Base-by-base conservation (phyloP, 176 grass and related monocot species). In the Elymus sibiricus region DNA sequence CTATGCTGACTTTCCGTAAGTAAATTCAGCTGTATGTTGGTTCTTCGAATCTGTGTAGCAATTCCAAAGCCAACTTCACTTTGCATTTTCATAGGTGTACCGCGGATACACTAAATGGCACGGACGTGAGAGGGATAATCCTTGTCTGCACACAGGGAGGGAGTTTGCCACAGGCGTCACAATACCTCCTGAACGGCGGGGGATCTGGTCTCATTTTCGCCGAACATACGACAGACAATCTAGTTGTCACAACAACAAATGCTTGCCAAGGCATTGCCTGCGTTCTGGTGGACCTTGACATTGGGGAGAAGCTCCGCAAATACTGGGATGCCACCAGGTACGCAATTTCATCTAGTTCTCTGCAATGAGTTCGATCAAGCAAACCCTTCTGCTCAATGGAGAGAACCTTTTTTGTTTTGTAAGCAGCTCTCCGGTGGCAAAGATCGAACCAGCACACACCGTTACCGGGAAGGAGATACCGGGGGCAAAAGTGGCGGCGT, bases 231-330 rank as follows among this genome's bases (percentile, higher is more conserved):
- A 76, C 1, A 3, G 61, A 85, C 9, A n/a, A n/a, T n/a, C n/a
- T n/a, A n/a, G n/a, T n/a, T n/a, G n/a, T n/a, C n/a, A n/a, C n/a
- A n/a, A n/a, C n/a, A n/a, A n/a, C n/a, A n/a, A n/a, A n/a, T n/a
- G n/a, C n/a, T n/a, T n/a, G n/a, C n/a, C n/a, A n/a, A n/a, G n/a
- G n/a, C n/a, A n/a, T n/a, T n/a, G 11, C 78, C 0, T 90, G 88
- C n/a, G 78, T 86, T 70, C 71, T 90, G 4, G 88, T 90, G 71
- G 88, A 86, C 71, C 0, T 53, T 9, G 40, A 77, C 11, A 63
- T 40, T 1, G 83, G 2, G 9, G 29, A 4, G 2, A 5, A 19
- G 39, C 82, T 90, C 5, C 0, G 0, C 7, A 10, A 9, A 10
- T 90, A 90, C 39, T 46, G 14, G 4, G 0, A 0, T 0, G 22